Percentiles rank a stretch among this genome's conserved stretches.
Evolutionary conservation across 305 asterid genomes (phyloP).

Genomic region (Fraxinus dipetala): DNA sequence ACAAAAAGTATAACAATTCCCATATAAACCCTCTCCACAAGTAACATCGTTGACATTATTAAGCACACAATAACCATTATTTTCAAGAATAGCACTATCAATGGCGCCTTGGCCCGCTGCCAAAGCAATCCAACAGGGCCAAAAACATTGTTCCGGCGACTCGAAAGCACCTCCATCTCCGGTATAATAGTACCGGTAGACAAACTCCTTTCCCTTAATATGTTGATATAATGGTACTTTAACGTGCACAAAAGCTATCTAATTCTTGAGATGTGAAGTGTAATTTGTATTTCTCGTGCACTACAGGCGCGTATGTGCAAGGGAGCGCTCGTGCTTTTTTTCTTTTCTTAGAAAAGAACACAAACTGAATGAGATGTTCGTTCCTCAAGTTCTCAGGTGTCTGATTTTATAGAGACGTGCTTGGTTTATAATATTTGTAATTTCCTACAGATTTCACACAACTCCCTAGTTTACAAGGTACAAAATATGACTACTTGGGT

Average conservation of each 20-base stretch:
- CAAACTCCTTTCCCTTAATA: background rate
- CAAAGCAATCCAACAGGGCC: background rate
- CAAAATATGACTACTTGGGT: background rate
- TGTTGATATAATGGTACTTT: background rate
- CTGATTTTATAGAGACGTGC: background rate
- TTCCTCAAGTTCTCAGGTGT: background rate
- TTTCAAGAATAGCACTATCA: background rate
- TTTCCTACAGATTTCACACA: background rate
- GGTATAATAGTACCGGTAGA: background rate
- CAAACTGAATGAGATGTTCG: background rate
- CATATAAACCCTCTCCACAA: background rate
- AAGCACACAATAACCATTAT: background rate
- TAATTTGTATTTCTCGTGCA: background rate
- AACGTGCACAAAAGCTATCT: background rate
- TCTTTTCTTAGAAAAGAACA: background rate
- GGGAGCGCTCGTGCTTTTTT: background rate
- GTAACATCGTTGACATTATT: background rate
- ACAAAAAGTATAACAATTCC: background rate
- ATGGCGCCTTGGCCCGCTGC: background rate
- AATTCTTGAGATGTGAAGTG: background rate
- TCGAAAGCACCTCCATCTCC: background rate
- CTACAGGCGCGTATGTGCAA: background rate
- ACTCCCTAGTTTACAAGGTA: background rate
- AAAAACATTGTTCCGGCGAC: background rate
- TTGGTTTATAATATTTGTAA: background rate